phyloP scores from a whole-genome alignment of 1,284 basidiomycete genomes.

The Pyrrhoderma noxium region DNA sequence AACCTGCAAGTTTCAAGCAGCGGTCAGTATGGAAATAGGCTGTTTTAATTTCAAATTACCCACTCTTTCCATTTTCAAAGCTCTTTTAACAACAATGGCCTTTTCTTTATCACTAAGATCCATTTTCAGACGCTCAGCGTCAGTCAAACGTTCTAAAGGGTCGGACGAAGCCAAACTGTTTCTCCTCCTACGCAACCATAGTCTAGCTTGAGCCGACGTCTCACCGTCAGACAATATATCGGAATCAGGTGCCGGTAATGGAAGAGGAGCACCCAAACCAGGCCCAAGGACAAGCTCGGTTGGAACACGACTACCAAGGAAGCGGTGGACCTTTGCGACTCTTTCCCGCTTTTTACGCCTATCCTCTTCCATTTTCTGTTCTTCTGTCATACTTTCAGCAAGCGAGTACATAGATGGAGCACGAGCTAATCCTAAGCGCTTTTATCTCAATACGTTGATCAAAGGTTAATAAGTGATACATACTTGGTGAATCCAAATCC shows the following conservation, averaged over 20 bases:
- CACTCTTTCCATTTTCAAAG: constrained; percentile 81
- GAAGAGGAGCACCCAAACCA: constrained; percentile 34
- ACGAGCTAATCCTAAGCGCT: constrained; percentile 21
- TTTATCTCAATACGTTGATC: constrained; percentile 20
- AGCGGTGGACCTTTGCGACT: constrained; percentile 71
- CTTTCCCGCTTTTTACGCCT: constrained; percentile 62
- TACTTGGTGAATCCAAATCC: constrained; percentile 16
- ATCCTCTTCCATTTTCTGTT: constrained; percentile 50
- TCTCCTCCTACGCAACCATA: constrained; percentile 40
- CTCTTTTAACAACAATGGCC: constrained; percentile 67
- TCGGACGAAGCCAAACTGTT: constrained; percentile 49
- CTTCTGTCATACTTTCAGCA: constrained; percentile 42
- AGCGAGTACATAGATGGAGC: constrained; percentile 37
- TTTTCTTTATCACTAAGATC: constrained; percentile 64
- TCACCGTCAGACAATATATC: constrained; percentile 18
- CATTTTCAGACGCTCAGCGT: constrained; percentile 56
- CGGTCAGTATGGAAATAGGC: constrained; percentile 12
- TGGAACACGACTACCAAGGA: constrained; percentile 70
- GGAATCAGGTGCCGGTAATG: constrained; percentile 28
- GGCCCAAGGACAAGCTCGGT: constrained; percentile 55
- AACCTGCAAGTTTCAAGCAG: constrained; percentile 38
- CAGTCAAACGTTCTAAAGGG: constrained; percentile 39
- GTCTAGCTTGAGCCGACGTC: constrained; percentile 24
- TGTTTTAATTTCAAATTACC: constrained; percentile 4
- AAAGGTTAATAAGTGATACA: constrained; percentile 12